phyloP scores from a whole-genome alignment of 768 basidiomycete species.

The Punctularia strigosozonata region DNA sequence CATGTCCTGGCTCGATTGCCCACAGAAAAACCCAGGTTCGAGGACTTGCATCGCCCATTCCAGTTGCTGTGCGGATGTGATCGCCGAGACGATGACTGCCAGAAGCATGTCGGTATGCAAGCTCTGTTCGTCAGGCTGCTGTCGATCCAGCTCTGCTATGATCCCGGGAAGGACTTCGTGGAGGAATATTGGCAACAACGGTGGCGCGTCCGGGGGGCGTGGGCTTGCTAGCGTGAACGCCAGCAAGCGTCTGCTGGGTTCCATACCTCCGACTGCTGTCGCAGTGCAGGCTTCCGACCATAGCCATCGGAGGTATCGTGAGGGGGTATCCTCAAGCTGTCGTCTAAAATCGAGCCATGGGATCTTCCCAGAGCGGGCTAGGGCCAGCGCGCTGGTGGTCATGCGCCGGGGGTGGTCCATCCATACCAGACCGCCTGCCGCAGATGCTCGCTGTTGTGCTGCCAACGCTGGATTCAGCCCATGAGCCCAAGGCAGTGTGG shows the following conservation, averaged over 20 bases:
- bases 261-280: constrained; percentile 46
- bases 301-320: constrained; percentile 50
- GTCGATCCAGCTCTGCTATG: constrained; percentile 42
- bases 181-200: constrained; percentile 64
- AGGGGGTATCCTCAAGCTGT: constrained; percentile 43
- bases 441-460: too few species aligned
- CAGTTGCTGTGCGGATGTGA: constrained; percentile 57
- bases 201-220: constrained; percentile 36
- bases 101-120: constrained; percentile 52
- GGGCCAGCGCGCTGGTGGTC: constrained; percentile 42
- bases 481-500: too few species aligned
- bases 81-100: constrained; percentile 49
- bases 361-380: constrained; percentile 50
- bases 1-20: constrained; percentile 52
- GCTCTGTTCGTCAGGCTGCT: constrained; percentile 39
- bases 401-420: constrained; percentile 43
- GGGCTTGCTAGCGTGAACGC: constrained; percentile 61
- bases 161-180: constrained; percentile 55
- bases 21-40: too few species aligned
- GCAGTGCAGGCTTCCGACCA: constrained; percentile 53
- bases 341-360: constrained; percentile 55
- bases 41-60: constrained; percentile 57
- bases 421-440: constrained; percentile 18
- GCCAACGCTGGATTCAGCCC: too few species aligned
- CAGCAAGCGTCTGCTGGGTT: constrained; percentile 50